Base-by-base conservation (phyloP, 2,329 filamentous ascomycete species). In the Zymoseptoria passerinii region DNA sequence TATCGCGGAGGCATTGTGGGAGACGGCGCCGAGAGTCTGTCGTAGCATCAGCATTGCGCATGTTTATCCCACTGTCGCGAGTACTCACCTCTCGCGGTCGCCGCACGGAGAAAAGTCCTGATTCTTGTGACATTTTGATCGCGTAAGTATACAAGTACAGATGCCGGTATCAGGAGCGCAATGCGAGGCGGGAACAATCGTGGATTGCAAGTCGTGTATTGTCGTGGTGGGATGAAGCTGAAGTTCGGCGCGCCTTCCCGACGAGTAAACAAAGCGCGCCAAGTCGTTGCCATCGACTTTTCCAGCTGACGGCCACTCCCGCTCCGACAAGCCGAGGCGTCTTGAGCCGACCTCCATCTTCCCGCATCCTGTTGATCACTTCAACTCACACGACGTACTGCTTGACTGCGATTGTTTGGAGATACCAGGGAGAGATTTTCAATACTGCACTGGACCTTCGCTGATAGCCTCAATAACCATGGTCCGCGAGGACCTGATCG, bases 401-500 rank as follows among this genome's bases (percentile, higher is more conserved):
- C 54, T 55, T 4, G 52, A 51, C n/a, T n/a, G 35, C 35, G 35
- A 16, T 13, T 44, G 10, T 13, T 44, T 7, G 35, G 5, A 44
- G 10, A 13, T 7, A 44, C 10, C 6, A 13, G 35, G 7, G 13
- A 8, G 23, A 2, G 16, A 23, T 48, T 7, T 10, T 44, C 35
- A 44, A 2, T 7, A 13, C 13, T 13, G 13, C 6, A 5, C 23
- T n/a, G 27, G 44, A 44, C 28, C 4, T 2, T 23, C 4, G 4
- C 23, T 23, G 13, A 28, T 13, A 35, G 13, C 5, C 27, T 19
- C 53, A 48, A 55, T 23, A 50, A 92, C 85, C 80, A 86, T 92
- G 79, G 90, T 96, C 79, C 90, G 94, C 73, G 92, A 97, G 84
- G 92, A 97, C 74, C 80, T 96, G 64, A 84, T 96, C 69, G 81